Evolutionary conservation across 345 rosid species (phyloP), one percentile per base, ranked within the genome.

Genomic region (Populus pruinosa): DNA sequence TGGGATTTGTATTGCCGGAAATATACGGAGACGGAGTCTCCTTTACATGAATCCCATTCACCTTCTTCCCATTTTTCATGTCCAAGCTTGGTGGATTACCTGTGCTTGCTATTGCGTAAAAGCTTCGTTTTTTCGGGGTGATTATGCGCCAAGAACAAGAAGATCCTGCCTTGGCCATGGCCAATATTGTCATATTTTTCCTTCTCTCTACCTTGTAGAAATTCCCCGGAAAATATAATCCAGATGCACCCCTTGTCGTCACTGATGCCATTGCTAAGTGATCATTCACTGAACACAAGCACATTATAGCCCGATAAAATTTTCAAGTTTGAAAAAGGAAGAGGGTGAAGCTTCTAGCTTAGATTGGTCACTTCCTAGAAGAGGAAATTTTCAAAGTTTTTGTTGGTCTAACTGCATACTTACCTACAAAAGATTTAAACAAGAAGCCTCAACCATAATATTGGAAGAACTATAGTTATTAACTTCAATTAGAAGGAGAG

Each of bases 41-140:
- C 12, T 17, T 71, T 47, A 80, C 73, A 66, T 67, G 39, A 69
- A 71, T 62, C 14, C 82, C 85, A 53, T 81, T 85, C 38, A 85
- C 78, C 55, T 79, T 82, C 27, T 72, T 82, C 39, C 85, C 89
- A 47, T 78, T 76, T 39, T 80, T 63, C 76, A 39, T 81, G 44
- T 76, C 81, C 38, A 78, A 21, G 25, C 76, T 70, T 35, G 38
- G 50, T 44, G 74, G 67, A 70, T 61, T 80, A 8, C 71, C 20
- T 11, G 61, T 73, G 53, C 78, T 50, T 13, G 84, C 78, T n/a
- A 70, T 27, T 12, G 74, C 59, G 67, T 18, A 53, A 20, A 29
- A 14, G 20, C 77, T n/a, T 50, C 9, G 33, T 2, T 18, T 79
- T 61, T 78, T 76, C 16, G 38, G 59, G 39, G 41, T 56, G 61